A percentile compares a stretch with the other conserved stretches of the same genome.
Conservation (phyloP, 208 protist genomes). For the Leishmania arabica region DNA sequence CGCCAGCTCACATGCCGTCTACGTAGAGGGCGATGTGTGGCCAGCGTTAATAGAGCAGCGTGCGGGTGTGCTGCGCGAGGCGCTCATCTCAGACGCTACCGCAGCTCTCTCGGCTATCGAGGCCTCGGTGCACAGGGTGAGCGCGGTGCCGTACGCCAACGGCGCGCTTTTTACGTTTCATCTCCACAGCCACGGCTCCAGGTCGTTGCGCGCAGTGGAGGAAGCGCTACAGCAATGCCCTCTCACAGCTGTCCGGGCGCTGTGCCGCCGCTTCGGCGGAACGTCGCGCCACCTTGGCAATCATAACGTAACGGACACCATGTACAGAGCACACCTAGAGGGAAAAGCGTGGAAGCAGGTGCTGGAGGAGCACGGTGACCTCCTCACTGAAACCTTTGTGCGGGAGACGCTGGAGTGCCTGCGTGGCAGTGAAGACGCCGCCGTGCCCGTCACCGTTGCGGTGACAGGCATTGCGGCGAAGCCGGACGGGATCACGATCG, state of each 20-base stretch:
- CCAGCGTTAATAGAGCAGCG: constrained; percentile 5
- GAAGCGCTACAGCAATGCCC: constrained; percentile 13
- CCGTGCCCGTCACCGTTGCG: not conserved
- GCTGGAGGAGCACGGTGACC: constrained; percentile 3
- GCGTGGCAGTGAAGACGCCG: not conserved
- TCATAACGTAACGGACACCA: not conserved
- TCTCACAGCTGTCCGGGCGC: not conserved
- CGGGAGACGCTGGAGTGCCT: constrained; percentile 24
- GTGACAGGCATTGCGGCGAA: constrained; percentile 12
- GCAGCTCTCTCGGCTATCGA: not conserved
- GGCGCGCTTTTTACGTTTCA: constrained; percentile 11
- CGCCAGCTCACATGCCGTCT: constrained; percentile 12
- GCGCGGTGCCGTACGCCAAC: not conserved
- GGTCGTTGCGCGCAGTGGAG: not conserved
- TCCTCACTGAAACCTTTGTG: constrained; percentile 23
- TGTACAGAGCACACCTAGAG: constrained; percentile 8
- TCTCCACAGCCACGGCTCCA: not conserved
- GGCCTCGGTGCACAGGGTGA: not conserved
- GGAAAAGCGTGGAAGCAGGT: constrained; percentile 23
- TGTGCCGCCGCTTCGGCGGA: constrained; percentile 2
- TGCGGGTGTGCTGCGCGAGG: constrained; percentile 5
- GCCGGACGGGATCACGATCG: constrained; percentile 1
- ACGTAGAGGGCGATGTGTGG: constrained; percentile 18
- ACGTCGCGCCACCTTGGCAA: not conserved
- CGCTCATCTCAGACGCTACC: constrained; percentile 5